A percentile compares a stretch with the other conserved stretches of the same genome.
Evolutionary conservation across 257 asterid species (phyloP).

Genomic region (Fraxinus quadrangulata): DNA sequence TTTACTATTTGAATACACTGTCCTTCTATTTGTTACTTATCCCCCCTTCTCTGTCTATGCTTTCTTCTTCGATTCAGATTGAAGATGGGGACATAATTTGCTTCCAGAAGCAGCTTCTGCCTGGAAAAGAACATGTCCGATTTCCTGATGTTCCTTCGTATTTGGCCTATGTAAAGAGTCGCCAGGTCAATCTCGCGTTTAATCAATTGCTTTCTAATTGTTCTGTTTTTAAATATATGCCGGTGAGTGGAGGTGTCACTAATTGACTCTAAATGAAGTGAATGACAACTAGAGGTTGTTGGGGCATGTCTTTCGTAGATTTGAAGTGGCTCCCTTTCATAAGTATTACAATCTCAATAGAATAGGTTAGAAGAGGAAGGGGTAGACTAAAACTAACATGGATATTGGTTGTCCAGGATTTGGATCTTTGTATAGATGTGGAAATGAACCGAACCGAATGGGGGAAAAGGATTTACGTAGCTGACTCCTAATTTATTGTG

Average conservation of each 20-base stretch:
- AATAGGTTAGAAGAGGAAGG: neutral
- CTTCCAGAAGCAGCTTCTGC: slow-evolving; percentile 70
- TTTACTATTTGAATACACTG: slow-evolving; percentile 13
- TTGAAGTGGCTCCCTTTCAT: neutral
- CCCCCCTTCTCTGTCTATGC: neutral
- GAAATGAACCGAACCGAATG: neutral
- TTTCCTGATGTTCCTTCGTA: slow-evolving; percentile 81
- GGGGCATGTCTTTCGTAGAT: neutral
- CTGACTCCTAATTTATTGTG: neutral
- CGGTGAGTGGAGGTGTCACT: neutral
- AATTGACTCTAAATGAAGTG: neutral
- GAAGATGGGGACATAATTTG: slow-evolving; percentile 99
- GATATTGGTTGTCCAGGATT: neutral
- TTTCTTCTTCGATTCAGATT: slow-evolving; percentile 44
- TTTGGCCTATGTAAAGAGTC: slow-evolving; percentile 86
- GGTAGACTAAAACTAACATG: neutral
- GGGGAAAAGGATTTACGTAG: neutral
- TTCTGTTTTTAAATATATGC: neutral
- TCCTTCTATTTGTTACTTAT: neutral
- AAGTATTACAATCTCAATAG: neutral
- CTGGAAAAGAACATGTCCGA: slow-evolving; percentile 65
- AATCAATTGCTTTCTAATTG: neutral
- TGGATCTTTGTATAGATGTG: neutral
- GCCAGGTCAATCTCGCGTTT: slow-evolving; percentile 64
- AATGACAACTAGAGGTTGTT: neutral